Evolutionary conservation across 2,329 filamentous ascomycete species (phyloP), one percentile per base, ranked within the genome.

Genomic region (Hypomyces rosellus): DNA sequence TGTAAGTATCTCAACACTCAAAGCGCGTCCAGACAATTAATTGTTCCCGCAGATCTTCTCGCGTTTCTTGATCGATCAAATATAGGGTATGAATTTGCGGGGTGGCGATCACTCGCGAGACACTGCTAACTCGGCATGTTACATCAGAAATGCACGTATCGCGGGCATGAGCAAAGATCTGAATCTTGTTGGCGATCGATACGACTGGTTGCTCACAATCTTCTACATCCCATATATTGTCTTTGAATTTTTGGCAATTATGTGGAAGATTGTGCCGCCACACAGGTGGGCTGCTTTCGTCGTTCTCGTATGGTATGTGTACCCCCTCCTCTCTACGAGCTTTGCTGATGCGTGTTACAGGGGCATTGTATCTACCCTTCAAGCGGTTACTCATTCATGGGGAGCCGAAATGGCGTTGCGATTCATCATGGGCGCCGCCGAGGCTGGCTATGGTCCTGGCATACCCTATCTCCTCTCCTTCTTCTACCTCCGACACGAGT

Each of bases 401-500:
- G 57, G 49, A 4, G 55, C 53, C 4, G 53, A 61, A 43, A 54
- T 59, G 50, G 57, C 54, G 9, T 52, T 56, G 15, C 55, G 60
- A n/a, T 54, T 55, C 25, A 45, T 65, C 30, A 55, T 66, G 15
- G 64, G 61, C 8, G 53, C 62, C 7, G 61, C 65, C 7, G 64
- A 67, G 30, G 64, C 64, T 4, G 54, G 57, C 2, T 63, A 57
- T 43, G 53, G 60, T 7, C 53, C 62, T 13, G 63, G 63, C 9
- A 57, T 58, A 25, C 58, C 64, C 2, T 66, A 63, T 42, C 61
- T 62, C 25, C 57, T 67, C 5, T 66, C 65, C 1, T 54, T 66
- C 37, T 66, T 68, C 50, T 68, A 68, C 46, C 60, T 62, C 36
- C 57, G 65, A 6, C 57, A 56, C 6, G 65, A 68, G 47, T 43